phyloP scores from a whole-genome alignment of 2,329 filamentous ascomycete species.

The Cytospora schulzeri region DNA sequence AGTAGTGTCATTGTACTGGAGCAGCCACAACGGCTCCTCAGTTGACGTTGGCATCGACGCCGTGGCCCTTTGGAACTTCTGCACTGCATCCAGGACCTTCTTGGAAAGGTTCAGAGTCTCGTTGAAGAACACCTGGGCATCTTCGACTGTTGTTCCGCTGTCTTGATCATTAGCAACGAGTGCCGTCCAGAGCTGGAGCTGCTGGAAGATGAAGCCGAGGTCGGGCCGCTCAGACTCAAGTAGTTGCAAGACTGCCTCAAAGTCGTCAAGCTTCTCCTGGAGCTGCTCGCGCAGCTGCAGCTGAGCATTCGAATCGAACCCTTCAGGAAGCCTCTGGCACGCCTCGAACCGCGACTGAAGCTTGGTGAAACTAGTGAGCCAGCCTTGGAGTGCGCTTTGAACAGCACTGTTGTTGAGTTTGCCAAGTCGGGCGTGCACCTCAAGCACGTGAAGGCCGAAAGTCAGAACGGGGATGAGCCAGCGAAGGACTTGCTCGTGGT shows the following conservation, averaged over 20 bases:
- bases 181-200: conserved; percentile 67
- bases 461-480: conserved; percentile 74
- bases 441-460: conserved; percentile 62
- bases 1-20: conserved; percentile 56
- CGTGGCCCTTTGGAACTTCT: conserved; percentile 65
- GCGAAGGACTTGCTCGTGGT: conserved; percentile 37
- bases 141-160: conserved; percentile 25
- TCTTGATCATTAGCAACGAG: conserved; percentile 30
- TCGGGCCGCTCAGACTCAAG: conserved; percentile 54
- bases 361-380: conserved; percentile 51
- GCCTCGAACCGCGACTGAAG: conserved; percentile 45
- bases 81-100: conserved; percentile 76
- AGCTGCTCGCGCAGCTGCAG: conserved; percentile 40
- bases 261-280: conserved; percentile 42
- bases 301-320: conserved; percentile 48
- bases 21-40: conserved; percentile 66
- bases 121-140: conserved; percentile 53
- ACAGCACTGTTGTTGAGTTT: conserved; percentile 49
- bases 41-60: conserved; percentile 57
- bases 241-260: conserved; percentile 43
- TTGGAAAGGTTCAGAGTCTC: conserved; percentile 69
- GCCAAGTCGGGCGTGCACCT: conserved; percentile 68
- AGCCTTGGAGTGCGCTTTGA: conserved; percentile 49
- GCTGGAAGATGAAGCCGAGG: conserved; percentile 64
- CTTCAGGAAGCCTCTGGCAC: conserved; percentile 52